Conservation (phyloP, 2,329 filamentous ascomycete genomes). For the Malbranchea zuffiana region DNA sequence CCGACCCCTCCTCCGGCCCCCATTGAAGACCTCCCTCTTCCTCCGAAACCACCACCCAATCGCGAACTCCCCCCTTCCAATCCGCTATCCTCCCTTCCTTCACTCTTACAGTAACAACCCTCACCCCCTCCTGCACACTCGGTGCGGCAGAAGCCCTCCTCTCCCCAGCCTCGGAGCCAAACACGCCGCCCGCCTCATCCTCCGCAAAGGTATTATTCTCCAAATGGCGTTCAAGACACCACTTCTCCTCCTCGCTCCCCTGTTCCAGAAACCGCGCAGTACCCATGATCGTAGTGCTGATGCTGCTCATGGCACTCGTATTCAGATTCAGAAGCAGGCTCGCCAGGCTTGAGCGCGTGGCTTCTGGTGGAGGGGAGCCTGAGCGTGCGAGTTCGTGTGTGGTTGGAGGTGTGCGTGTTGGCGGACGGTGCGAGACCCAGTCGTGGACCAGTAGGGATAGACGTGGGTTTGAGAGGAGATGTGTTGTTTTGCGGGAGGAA, state of each 20-base stretch:
- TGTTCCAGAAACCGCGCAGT: constrained; percentile 59
- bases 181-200: constrained; percentile 36
- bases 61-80: constrained; percentile 86
- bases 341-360: constrained; percentile 62
- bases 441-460: constrained; percentile 95
- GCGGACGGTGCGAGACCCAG: constrained; percentile 89
- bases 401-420: constrained; percentile 59
- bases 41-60: constrained; percentile 48
- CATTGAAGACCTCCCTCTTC: constrained; percentile 18
- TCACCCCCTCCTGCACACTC: constrained; percentile 54
- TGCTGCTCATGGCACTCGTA: constrained; percentile 72
- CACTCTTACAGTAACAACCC: constrained; percentile 78
- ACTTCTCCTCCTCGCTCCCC: constrained; percentile 71
- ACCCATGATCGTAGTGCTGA: constrained; percentile 91
- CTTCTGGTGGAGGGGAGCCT: constrained; percentile 53
- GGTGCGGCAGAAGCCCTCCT: constrained; percentile 42
- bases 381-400: constrained; percentile 42
- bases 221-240: constrained; percentile 71
- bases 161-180: constrained; percentile 26
- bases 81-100: constrained; percentile 79
- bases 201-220: constrained; percentile 81
- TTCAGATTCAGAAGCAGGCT: constrained; percentile 83
- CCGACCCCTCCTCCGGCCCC: constrained; percentile 1
- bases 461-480: constrained; percentile 71
- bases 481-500: constrained; percentile 59